Evolutionary conservation across 2,329 filamentous ascomycete species (phyloP).

Genomic region (Coniella vitis): DNA sequence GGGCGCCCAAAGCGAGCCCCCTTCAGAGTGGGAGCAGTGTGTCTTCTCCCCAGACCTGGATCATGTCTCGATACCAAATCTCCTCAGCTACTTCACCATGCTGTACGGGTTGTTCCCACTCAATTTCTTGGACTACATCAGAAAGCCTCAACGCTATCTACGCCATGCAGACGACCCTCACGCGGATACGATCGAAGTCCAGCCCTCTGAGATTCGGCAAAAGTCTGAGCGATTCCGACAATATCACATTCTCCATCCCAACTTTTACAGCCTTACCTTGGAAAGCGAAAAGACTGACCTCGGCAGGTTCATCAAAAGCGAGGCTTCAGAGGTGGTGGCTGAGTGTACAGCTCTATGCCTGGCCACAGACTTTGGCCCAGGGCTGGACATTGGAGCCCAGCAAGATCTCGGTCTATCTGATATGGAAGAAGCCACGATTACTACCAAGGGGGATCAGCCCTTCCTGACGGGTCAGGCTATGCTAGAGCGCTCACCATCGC

Average conservation of each 20-base stretch:
- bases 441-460: constrained; percentile 27
- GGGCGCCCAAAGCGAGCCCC: constrained; percentile 60
- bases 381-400: constrained; percentile 11
- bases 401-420: constrained; percentile 11
- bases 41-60: constrained; percentile 55
- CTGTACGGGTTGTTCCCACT: constrained; percentile 78
- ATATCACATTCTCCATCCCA: constrained; percentile 71
- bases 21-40: constrained; percentile 59
- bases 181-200: constrained; percentile 68
- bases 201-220: constrained; percentile 69
- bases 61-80: constrained; percentile 56
- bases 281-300: constrained; percentile 74
- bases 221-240: constrained; percentile 69
- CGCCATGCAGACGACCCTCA: constrained; percentile 64
- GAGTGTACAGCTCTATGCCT: constrained; percentile 67
- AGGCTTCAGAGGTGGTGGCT: constrained; percentile 72
- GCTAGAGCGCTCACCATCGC: constrained; percentile 12
- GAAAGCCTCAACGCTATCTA: constrained; percentile 72
- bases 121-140: constrained; percentile 80
- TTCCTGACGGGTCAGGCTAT: constrained; percentile 32
- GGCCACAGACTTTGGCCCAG: constrained; percentile 20
- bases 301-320: constrained; percentile 72
- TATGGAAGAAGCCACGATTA: constrained; percentile 12
- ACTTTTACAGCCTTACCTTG: constrained; percentile 72
- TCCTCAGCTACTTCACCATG: constrained; percentile 72